These are phyloP conservation scores for Wickerhamiella kazuoi DNA, from an alignment of 805 yeast species.

Conservation along the genomic window DNA sequence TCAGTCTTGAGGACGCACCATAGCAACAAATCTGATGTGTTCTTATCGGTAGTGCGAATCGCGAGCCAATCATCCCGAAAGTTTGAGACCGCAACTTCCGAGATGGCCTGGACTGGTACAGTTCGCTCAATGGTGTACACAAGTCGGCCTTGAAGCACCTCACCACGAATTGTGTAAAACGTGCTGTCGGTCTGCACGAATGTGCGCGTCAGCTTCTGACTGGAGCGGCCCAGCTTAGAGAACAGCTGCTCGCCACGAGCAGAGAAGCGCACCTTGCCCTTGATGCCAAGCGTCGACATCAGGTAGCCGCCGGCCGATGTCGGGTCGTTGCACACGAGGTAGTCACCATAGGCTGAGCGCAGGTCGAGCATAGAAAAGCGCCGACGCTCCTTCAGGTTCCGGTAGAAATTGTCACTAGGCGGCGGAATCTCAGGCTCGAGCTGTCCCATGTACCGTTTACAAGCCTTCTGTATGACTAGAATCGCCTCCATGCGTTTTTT, in stretches of 20 bases:
- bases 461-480: slow-evolving; percentile 56
- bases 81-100: slow-evolving; percentile 48
- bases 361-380: slow-evolving; percentile 72
- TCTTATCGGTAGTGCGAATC: slow-evolving; percentile 31
- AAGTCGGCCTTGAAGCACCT: slow-evolving; percentile 43
- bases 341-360: slow-evolving; percentile 88
- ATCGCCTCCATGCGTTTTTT: slow-evolving; percentile 79
- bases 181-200: slow-evolving; percentile 47
- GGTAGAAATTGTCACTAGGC: slow-evolving; percentile 23
- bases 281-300: slow-evolving; percentile 48
- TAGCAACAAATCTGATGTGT: slow-evolving; percentile 60
- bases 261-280: slow-evolving; percentile 59
- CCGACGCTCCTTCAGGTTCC: slow-evolving; percentile 73
- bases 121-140: slow-evolving; percentile 44
- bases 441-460: slow-evolving; percentile 65
- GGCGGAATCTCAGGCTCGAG: slow-evolving; percentile 52
- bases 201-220: slow-evolving; percentile 56
- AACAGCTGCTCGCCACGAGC: slow-evolving; percentile 62
- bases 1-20: slow-evolving; percentile 82
- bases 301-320: slow-evolving; percentile 66
- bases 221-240: slow-evolving; percentile 84
- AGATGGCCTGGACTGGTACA: slow-evolving; percentile 42
- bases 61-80: slow-evolving; percentile 91
- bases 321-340: slow-evolving; percentile 62
- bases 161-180: slow-evolving; percentile 59